Evolutionary conservation across 495 filamentous ascomycete species (phyloP), one percentile per base, ranked within the genome.

Genomic region (Penicillium goetzii): DNA sequence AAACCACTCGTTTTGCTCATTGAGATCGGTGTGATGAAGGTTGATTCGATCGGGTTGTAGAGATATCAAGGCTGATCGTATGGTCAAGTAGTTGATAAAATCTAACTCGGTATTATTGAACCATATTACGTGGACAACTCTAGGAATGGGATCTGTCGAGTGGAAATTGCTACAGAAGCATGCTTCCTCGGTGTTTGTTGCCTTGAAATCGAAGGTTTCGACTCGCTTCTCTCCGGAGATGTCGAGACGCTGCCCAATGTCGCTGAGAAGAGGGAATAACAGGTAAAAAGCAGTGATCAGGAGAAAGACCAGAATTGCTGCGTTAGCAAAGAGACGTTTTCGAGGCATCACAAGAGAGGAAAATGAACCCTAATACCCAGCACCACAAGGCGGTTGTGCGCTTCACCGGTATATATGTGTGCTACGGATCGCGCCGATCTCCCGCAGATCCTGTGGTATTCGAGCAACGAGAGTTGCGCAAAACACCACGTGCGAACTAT

Each of bases 81-180:
- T 55, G 25, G 80, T 74, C 17, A 83, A 70, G 71, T 81, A 83
- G 64, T 65, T 73, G 50, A 81, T 69, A 61, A 83, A 81, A 59
- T 76, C 72, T 63, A 83, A 76, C 40, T 68, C 72, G 0, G 74
- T 72, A 56, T 74, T 68, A 5, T 67, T 58, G 9, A 78, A 73
- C 67, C 71, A 83, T 36, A 80, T 78, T 64, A 81, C 76, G 65
- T 83, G 79, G 30, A 81, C 79, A 34, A 78, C 67, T 58, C 81
- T 82, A 8, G 80, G 80, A 23, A 83, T 81, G 6, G 78, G 73
- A 19, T 76, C 74, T 7, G 19, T 40, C 6, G 56, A 6, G 11
- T 36, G 14, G n/a, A 28, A 2, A 21, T 7, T 2, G 38, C 51
- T 60, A 30, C 50, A 8, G 38, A 62, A 41, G 38, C 59, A 59